phyloP scores from a whole-genome alignment of 2,329 filamentous ascomycete species.

The Xylariaceae sp. region DNA sequence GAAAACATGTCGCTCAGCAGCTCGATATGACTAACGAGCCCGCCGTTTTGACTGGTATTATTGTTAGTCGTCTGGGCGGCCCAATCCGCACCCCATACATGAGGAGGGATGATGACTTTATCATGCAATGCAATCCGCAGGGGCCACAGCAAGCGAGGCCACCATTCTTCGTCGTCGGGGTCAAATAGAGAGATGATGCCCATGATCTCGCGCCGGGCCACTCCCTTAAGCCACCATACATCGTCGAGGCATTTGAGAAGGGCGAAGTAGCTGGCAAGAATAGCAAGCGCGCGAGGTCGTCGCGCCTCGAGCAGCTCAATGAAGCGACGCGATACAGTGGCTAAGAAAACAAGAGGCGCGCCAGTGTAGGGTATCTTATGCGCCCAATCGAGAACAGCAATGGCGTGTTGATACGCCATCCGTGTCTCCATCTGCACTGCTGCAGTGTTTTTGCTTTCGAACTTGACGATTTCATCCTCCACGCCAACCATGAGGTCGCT shows the following conservation, averaged over 20 bases:
- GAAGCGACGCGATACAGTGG: constrained; percentile 57
- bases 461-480: constrained; percentile 47
- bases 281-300: constrained; percentile 56
- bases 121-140: constrained; percentile 55
- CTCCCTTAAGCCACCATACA: constrained; percentile 66
- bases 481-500: constrained; percentile 54
- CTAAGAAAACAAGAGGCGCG: constrained; percentile 58
- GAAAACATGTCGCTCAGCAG: constrained; percentile 39
- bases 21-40: constrained; percentile 43
- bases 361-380: constrained; percentile 55
- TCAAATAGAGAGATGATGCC: constrained; percentile 57
- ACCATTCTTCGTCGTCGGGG: constrained; percentile 51
- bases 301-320: constrained; percentile 55
- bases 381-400: constrained; percentile 63
- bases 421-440: constrained; percentile 33
- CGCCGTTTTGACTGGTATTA: constrained; percentile 27
- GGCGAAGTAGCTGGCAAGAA: constrained; percentile 63
- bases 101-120: constrained; percentile 46
- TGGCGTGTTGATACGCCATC: constrained; percentile 58
- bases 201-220: constrained; percentile 59
- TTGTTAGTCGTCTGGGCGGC: constrained; percentile 36
- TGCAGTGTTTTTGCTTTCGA: constrained; percentile 24
- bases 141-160: constrained; percentile 57
- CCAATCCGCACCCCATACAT: constrained; percentile 53
- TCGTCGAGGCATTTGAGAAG: constrained; percentile 56